Percentiles rank a stretch among this genome's conserved stretches.
phyloP scores from a whole-genome alignment of 495 filamentous ascomycete species.

The Penicillium tannophilum region DNA sequence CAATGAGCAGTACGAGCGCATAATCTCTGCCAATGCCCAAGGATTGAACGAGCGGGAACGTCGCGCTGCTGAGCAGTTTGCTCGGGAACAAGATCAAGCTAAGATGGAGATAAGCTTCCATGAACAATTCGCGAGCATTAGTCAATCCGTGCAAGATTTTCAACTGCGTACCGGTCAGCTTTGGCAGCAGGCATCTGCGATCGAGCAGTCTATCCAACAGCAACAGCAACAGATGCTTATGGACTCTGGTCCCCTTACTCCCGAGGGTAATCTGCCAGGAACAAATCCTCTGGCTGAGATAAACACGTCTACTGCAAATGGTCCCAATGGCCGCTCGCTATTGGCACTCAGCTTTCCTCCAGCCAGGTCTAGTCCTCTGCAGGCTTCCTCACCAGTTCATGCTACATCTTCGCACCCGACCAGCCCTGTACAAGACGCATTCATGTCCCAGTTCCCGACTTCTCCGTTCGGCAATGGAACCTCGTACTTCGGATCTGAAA shows the following conservation, averaged over 20 bases:
- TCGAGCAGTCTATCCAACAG: slow-evolving; percentile 50
- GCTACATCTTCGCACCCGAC: slow-evolving; percentile 41
- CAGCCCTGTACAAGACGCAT: slow-evolving; percentile 41
- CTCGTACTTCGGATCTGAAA: slow-evolving; percentile 41
- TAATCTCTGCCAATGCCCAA: slow-evolving; percentile 73
- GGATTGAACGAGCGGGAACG: slow-evolving; percentile 75
- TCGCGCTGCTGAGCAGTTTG: slow-evolving; percentile 66
- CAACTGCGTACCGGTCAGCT: slow-evolving; percentile 48
- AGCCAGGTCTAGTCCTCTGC: slow-evolving; percentile 45
- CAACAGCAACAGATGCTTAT: slow-evolving; percentile 48
- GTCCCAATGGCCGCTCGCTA: slow-evolving; percentile 38
- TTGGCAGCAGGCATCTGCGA: slow-evolving; percentile 50
- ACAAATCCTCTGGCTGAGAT: slow-evolving; percentile 43
- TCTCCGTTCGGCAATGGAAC: slow-evolving; percentile 37
- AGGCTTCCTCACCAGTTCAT: slow-evolving; percentile 38
- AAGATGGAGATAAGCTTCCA: slow-evolving; percentile 54
- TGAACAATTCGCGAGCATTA: slow-evolving; percentile 48
- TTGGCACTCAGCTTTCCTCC: slow-evolving; percentile 44
- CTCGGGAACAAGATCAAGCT: slow-evolving; percentile 63
- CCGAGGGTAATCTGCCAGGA: slow-evolving; percentile 52
- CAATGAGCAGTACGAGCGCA: slow-evolving; percentile 75
- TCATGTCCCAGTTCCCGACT: slow-evolving; percentile 39
- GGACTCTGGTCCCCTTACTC: slow-evolving; percentile 49
- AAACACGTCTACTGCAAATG: slow-evolving; percentile 32
- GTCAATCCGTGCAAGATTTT: slow-evolving; percentile 50